A percentile compares a stretch with the other conserved stretches of the same genome.
Evolutionary conservation across 805 yeast species (phyloP).

Genomic region (Nematodospora valgi): DNA sequence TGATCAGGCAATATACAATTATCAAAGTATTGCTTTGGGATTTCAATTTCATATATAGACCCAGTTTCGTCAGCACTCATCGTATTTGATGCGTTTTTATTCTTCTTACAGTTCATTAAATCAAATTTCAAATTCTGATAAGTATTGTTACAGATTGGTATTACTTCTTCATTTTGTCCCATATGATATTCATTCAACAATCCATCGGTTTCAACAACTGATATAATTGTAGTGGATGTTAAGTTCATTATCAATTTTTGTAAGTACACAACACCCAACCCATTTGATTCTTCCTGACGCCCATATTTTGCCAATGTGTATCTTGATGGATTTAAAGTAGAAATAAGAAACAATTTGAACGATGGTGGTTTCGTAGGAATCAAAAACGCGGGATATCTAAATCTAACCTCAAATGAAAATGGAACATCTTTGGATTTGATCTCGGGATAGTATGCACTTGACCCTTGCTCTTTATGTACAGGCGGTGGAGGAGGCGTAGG

Average conservation of each 20-base stretch:
- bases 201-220: slow-evolving; percentile 25
- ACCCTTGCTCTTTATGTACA: slow-evolving; percentile 6
- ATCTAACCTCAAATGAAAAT: slow-evolving; percentile 46
- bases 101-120: slow-evolving; percentile 28
- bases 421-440: slow-evolving; percentile 35
- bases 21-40: slow-evolving; percentile 37
- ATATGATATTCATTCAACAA: slow-evolving; percentile 20
- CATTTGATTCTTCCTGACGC: slow-evolving; percentile 41
- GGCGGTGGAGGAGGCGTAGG: slow-evolving; percentile 10
- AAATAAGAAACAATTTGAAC: slow-evolving; percentile 29
- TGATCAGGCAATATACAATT: slow-evolving; percentile 45
- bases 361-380: slow-evolving; percentile 42
- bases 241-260: slow-evolving; percentile 35
- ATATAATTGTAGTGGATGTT: slow-evolving; percentile 22
- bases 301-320: slow-evolving; percentile 30
- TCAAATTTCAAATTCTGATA: slow-evolving; percentile 38
- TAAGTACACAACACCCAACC: slow-evolving; percentile 44
- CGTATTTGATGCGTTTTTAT: slow-evolving; percentile 22
- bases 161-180: slow-evolving; percentile 21
- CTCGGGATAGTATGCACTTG: slow-evolving; percentile 13
- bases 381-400: slow-evolving; percentile 44
- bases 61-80: slow-evolving; percentile 7
- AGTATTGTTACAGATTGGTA: slow-evolving; percentile 28
- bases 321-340: slow-evolving; percentile 24
- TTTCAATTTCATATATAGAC: slow-evolving; percentile 38